phyloP scores from a whole-genome alignment of 2,329 filamentous ascomycete species.

The Mariannaea elegans region DNA sequence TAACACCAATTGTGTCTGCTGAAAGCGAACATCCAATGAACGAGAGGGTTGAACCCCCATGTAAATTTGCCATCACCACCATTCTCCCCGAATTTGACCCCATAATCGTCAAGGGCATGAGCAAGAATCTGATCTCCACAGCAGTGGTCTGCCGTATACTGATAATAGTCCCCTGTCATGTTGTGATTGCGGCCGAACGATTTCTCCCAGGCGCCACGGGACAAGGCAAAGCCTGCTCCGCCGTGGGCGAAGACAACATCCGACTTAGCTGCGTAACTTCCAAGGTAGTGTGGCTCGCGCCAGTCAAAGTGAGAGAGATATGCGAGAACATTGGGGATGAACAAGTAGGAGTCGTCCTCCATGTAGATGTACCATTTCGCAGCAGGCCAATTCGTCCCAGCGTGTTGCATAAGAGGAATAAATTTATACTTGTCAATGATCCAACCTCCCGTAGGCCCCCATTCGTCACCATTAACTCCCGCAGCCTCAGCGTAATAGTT shows the following conservation, averaged over 20 bases:
- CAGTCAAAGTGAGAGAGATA: slow-evolving; percentile 33
- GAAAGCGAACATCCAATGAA: slow-evolving; percentile 37
- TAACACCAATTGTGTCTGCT: slow-evolving; percentile 35
- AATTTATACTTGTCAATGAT: slow-evolving; percentile 42
- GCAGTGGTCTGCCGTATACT: slow-evolving; percentile 36
- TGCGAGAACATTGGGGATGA: slow-evolving; percentile 30
- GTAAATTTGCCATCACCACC: slow-evolving; percentile 37
- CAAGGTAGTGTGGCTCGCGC: slow-evolving; percentile 33
- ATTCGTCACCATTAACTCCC: slow-evolving; percentile 35
- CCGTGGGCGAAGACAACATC: slow-evolving; percentile 37
- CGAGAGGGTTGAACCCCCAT: slow-evolving; percentile 37
- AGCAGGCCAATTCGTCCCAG: slow-evolving; percentile 32
- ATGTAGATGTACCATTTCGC: slow-evolving; percentile 41
- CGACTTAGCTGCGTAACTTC: slow-evolving; percentile 36
- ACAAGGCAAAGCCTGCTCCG: slow-evolving; percentile 36
- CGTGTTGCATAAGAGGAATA: slow-evolving; percentile 37
- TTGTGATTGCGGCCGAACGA: slow-evolving; percentile 30
- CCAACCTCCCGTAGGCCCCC: slow-evolving; percentile 37
- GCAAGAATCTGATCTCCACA: slow-evolving; percentile 39
- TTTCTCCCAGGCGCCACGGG: slow-evolving; percentile 36
- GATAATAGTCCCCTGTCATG: slow-evolving; percentile 31
- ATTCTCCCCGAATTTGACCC: slow-evolving; percentile 37
- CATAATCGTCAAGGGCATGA: slow-evolving; percentile 29
- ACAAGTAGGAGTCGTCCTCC: slow-evolving; percentile 39
- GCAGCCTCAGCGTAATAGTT: slow-evolving; percentile 35